A percentile compares a stretch with the other conserved stretches of the same genome.
Conservation (phyloP, 1,284 basidiomycete species). For the Cryptococcus sp. region DNA sequence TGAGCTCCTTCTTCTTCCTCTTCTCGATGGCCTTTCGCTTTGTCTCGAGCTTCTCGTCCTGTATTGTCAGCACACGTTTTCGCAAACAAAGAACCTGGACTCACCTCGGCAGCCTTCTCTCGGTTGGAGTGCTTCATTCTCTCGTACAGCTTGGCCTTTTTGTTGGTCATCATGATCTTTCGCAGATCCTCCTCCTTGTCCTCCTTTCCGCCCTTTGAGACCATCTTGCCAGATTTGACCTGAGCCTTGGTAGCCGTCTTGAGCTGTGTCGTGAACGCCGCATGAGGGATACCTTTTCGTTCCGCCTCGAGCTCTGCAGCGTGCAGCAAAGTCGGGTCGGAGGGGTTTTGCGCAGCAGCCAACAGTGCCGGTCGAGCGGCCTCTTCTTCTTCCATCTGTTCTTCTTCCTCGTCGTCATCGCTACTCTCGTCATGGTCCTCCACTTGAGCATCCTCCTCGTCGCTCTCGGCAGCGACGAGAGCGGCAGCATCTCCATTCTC, state of each 20-base stretch:
- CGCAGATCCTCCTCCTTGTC: conserved; percentile 77
- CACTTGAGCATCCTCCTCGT: conserved; percentile 38
- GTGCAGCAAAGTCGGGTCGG: conserved; percentile 67
- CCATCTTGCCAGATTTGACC: conserved; percentile 22
- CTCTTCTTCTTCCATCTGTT: conserved; percentile 45
- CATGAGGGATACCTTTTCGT: conserved; percentile 76
- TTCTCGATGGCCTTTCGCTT: conserved; percentile 59
- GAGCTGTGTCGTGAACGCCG: conserved; percentile 74
- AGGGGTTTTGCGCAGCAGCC: conserved; percentile 55
- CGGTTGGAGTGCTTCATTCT: conserved; percentile 85
- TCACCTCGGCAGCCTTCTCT: conserved; percentile 74
- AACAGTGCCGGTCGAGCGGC: conserved; percentile 49
- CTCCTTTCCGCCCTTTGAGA: conserved; percentile 19
- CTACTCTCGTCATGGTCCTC: conserved; percentile 40
- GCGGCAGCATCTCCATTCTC: conserved; percentile 43
- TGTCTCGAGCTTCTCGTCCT: conserved; percentile 57
- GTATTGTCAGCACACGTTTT: conserved; percentile 35
- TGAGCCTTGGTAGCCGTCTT: conserved; percentile 58
- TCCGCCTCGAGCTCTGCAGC: conserved; percentile 93
- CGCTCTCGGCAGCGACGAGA: conserved; percentile 37
- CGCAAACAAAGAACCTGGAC: conserved; percentile 30
- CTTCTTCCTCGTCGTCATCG: conserved; percentile 46
- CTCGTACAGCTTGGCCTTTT: conserved; percentile 91
- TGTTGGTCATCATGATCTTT: conserved; percentile 98
- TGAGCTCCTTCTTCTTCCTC: conserved; percentile 52